Evolutionary conservation across 345 rosid genomes (phyloP).

Genomic region (Rubroshorea leprosula): DNA sequence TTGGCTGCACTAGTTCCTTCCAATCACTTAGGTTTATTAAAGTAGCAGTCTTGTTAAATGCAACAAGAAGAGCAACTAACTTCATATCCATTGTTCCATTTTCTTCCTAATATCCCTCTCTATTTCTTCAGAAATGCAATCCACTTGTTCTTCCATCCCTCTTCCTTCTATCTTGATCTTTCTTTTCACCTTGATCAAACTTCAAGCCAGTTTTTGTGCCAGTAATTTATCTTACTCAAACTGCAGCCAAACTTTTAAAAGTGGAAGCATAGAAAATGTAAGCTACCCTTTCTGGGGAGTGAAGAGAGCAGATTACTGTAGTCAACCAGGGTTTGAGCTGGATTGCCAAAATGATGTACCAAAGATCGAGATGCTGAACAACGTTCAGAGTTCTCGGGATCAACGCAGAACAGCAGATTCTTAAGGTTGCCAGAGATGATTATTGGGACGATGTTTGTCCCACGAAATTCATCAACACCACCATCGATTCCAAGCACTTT

Average conservation of each 20-base stretch:
- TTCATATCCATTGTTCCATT: too few species aligned
- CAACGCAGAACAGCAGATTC: not conserved
- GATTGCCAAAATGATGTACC: not conserved
- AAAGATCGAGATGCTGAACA: conserved; percentile 13
- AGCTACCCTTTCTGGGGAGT: conserved; percentile 26
- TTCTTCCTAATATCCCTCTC: too few species aligned
- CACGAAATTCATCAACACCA: not conserved
- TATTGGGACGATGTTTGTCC: conserved; percentile 22
- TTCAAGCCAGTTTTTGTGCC: not conserved
- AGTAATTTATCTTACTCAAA: not conserved
- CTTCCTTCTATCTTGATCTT: not conserved
- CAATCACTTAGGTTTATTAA: too few species aligned
- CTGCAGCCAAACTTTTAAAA: not conserved
- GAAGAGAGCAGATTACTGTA: not conserved
- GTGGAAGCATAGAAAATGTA: conserved; percentile 6
- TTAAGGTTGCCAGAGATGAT: conserved; percentile 18
- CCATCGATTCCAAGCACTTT: conserved; percentile 7
- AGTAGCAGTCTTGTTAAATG: too few species aligned
- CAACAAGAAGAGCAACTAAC: too few species aligned
- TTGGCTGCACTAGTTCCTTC: too few species aligned
- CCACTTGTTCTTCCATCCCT: not conserved
- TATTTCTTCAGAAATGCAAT: too few species aligned
- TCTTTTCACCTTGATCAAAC: not conserved
- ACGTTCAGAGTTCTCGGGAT: conserved; percentile 3
- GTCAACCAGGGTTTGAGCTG: conserved; percentile 24